Base-by-base conservation (phyloP, 257 asterid species). In the Primulina eburnea region DNA sequence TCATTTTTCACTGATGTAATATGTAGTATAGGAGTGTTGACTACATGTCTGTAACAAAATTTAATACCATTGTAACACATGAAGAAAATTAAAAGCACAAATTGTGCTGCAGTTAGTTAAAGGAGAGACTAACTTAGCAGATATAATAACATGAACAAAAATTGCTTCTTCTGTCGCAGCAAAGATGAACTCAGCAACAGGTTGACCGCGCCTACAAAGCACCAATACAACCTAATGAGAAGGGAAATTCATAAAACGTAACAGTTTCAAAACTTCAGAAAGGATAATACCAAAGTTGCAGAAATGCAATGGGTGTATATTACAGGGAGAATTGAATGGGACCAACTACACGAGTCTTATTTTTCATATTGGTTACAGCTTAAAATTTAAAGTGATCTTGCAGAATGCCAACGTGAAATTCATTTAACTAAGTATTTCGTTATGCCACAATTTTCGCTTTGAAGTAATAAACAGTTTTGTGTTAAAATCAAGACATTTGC, bases 141-240 rank as follows among this genome's bases (percentile, higher is more conserved):
- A 89, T 79, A 94, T 82, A 65, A 90, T 83, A 72, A 87, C 97
- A 73, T 94, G 99, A 75, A 88, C 97, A 60, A 89, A 94, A 73
- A 94, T 84, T 64, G 99, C 85, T 79, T 94, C 99, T 79, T 94
- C 97, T 0, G 97, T 85, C 47, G 96, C 96, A 55, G 94, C 86
- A 86, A 94, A 94, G 76, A 94, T 78, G 81, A 91, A 91, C 84
- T 94, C 99, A 37, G 84, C 83, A 82, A 94, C 96, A 69, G 96
- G 99, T 75, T 94, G 97, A 56, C 95, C 97, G 82, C 83, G 89
- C 96, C 99, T 94, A 77, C 86, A 87, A 69, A 67, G 74, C 77
- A 80, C 70, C 80, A 77, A 77, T 8, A 77, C 47, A 75, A 69
- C 61, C 35, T 67, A 68, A 73, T 73, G 71, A 73, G 79, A 60